Conservation (phyloP, 108 stramenopile genomes). For the Nannochloropsis gaditana region DNA sequence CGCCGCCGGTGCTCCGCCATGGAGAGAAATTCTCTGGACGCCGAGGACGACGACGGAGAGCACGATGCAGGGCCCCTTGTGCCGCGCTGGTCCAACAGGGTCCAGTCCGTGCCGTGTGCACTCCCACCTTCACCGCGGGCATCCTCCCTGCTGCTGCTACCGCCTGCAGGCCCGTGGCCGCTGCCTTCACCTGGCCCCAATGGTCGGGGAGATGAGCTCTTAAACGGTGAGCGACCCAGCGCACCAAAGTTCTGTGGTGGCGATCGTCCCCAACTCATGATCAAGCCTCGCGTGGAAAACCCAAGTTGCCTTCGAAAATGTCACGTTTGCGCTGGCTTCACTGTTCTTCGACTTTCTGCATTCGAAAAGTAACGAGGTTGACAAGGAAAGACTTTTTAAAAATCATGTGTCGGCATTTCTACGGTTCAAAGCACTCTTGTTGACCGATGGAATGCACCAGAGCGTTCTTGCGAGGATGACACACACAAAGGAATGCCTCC, state of each 20-base stretch:
- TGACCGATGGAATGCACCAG: too few relatives aligned
- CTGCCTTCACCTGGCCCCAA: not conserved
- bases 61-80: not conserved
- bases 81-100: not conserved
- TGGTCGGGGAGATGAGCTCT: not conserved
- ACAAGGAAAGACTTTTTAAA: too few relatives aligned
- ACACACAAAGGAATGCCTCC: too few relatives aligned
- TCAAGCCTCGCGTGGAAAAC: too few relatives aligned
- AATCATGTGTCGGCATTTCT: too few relatives aligned
- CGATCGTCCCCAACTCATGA: constrained; percentile 6
- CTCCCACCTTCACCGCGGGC: not conserved
- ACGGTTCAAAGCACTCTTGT: too few relatives aligned
- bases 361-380: too few relatives aligned
- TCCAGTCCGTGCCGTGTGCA: not conserved
- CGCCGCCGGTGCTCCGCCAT: not conserved
- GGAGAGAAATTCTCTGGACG: not conserved
- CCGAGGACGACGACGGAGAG: not conserved
- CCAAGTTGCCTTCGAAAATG: too few relatives aligned
- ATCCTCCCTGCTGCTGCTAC: not conserved
- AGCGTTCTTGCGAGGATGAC: too few relatives aligned
- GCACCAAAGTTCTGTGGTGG: not conserved
- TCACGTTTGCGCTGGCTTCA: too few relatives aligned
- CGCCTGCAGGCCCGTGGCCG: not conserved
- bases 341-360: too few relatives aligned
- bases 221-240: constrained; percentile 19